Base-by-base conservation (phyloP, 345 rosid genomes). In the Erucastrum elatum region DNA sequence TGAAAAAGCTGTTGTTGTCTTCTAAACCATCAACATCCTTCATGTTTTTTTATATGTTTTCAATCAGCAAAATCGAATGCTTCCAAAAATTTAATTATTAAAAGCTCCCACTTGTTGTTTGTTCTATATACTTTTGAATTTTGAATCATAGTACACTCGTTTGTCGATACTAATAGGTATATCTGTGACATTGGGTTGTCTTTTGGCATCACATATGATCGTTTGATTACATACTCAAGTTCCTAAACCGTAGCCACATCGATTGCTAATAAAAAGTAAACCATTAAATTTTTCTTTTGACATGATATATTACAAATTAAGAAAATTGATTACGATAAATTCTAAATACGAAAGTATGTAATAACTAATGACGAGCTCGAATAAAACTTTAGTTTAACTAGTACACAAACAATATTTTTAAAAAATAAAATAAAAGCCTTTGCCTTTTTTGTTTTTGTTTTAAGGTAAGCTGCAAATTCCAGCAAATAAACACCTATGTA, bases 51-150 rank as follows among this genome's bases (percentile, higher is more conserved):
- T 12, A 56, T 56, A 9, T 25, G 63, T 58, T 58, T 25, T 25
- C 63, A 58, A 10, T 26, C 64, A 26, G 64, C 15, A 11, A 4
- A 26, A 10, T 26, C 2, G 64, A 27, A 27, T 60, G 64, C 64
- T 60, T 60, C 64, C 33, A 26, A 12, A 27, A 60, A 16, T 60
- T 2, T 11, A 11, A 10, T 60, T 26, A 1, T 15, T 60, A 60
- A 27, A 60, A 60, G 34, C 64, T 27, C 21, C 64, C 34, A 60
- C 64, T 60, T 60, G 64, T 26, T 59, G n/a, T 60, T 60, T 60
- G 64, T 27, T 11, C 31, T 27, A 60, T 5, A 11, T 59, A 26
- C 33, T 9, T 58, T 1, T 9, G 6, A 9, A 59, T 59, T 21
- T 59, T 59, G 63, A 59, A 59, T 25, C 31, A 59, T 9, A 25